Conservation (phyloP, 257 asterid species). For the Rehmannia glutinosa region DNA sequence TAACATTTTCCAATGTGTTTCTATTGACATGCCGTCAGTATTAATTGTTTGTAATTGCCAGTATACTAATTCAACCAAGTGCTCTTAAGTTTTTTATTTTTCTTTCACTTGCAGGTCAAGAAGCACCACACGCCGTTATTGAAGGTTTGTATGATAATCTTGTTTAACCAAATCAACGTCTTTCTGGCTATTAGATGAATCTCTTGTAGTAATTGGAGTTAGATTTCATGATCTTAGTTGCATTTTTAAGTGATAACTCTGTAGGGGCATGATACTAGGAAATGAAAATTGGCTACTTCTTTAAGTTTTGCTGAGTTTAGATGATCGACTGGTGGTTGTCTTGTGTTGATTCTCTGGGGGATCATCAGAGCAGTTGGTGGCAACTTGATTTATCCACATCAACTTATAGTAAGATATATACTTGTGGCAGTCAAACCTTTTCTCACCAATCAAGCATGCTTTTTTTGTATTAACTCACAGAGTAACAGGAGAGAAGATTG, state of each 20-base stretch:
- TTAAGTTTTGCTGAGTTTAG: no score
- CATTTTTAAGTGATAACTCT: background rate
- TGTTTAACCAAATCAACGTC: background rate
- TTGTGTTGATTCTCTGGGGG: no score
- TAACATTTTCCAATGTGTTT: background rate
- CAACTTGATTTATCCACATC: no score
- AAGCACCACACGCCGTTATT: slow-evolving; percentile 57
- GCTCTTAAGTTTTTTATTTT: slow-evolving; percentile 7
- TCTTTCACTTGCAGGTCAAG: slow-evolving; percentile 57
- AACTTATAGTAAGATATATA: no score
- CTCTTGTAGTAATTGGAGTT: background rate
- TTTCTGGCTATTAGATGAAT: background rate
- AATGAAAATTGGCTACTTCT: no score
- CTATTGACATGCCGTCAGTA: background rate
- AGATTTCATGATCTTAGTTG: background rate
- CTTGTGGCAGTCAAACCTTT: no score
- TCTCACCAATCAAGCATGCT: no score
- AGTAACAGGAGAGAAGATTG: no score
- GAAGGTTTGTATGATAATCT: slow-evolving; percentile 44
- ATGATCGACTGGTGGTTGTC: no score
- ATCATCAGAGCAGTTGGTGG: no score
- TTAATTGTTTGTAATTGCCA: background rate
- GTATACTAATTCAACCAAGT: background rate
- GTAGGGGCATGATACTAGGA: background rate
- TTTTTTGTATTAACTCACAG: no score